A percentile compares a stretch with the other conserved stretches of the same genome.
Evolutionary conservation across 129 eudicot species (phyloP).

Genomic region (Lactuca saligna): DNA sequence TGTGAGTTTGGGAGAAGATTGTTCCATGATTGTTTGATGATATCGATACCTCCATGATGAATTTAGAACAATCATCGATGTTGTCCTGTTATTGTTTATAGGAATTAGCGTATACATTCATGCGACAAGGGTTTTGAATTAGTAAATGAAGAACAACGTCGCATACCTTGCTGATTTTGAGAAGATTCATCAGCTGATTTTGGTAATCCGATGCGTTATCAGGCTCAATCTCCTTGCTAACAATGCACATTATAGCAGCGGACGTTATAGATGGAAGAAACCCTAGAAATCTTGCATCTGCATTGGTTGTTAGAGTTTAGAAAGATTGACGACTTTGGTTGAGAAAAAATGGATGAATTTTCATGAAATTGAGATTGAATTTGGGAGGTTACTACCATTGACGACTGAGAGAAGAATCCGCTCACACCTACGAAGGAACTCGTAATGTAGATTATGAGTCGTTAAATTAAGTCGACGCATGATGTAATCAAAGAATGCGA

Average conservation of each 20-base stretch:
- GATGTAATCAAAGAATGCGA: slow-evolving; percentile 73
- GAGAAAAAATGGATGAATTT: neutral
- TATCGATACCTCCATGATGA: slow-evolving; percentile 43
- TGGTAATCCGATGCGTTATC: slow-evolving; percentile 46
- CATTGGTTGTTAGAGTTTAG: slow-evolving; percentile 31
- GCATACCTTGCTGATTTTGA: slow-evolving; percentile 63
- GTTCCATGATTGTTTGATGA: slow-evolving; percentile 29
- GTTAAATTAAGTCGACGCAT: slow-evolving; percentile 67
- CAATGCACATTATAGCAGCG: slow-evolving; percentile 67
- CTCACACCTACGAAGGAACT: slow-evolving; percentile 65
- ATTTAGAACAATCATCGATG: slow-evolving; percentile 56
- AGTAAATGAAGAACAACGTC: slow-evolving; percentile 17
- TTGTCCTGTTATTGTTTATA: slow-evolving; percentile 51
- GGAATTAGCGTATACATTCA: slow-evolving; percentile 13
- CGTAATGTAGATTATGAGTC: slow-evolving; percentile 57
- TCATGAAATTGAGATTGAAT: neutral
- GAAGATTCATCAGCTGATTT: slow-evolving; percentile 47
- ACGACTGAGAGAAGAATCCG: slow-evolving; percentile 50
- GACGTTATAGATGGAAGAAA: slow-evolving; percentile 81
- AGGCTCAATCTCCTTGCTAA: slow-evolving; percentile 62
- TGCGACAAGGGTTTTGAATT: neutral
- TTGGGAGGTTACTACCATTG: slow-evolving; percentile 50
- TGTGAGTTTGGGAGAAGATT: slow-evolving; percentile 36
- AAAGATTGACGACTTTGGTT: slow-evolving; percentile 14
- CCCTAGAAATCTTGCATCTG: slow-evolving; percentile 55